phyloP scores from a whole-genome alignment of 2,329 filamentous ascomycete species.

The Drechslerella stenobrocha region DNA sequence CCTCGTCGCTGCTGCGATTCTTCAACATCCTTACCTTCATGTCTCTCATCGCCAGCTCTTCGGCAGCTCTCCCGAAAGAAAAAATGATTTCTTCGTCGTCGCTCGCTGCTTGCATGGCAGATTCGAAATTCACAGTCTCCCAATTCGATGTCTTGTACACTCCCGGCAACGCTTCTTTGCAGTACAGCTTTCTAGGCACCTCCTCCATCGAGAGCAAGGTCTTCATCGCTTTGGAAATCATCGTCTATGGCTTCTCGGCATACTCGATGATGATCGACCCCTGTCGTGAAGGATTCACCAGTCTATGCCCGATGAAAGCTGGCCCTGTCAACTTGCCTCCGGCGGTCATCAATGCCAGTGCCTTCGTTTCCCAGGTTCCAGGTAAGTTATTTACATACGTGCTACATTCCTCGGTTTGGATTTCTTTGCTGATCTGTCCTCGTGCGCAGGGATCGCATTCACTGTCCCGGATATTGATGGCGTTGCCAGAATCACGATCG shows the following conservation, averaged over 20 bases:
- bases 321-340: conserved; percentile 78
- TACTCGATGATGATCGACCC: conserved; percentile 72
- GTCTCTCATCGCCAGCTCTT: conserved; percentile 37
- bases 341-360: conserved; percentile 64
- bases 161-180: conserved; percentile 71
- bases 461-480: conserved; percentile 89
- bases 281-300: conserved; percentile 68
- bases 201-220: conserved; percentile 84
- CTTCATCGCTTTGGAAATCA: conserved; percentile 72
- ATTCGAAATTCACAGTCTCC: conserved; percentile 83
- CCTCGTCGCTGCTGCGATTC: conserved; percentile 48
- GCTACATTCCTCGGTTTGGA: conserved; percentile 1
- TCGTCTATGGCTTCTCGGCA: conserved; percentile 79
- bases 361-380: conserved; percentile 69
- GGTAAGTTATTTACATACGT: conserved; percentile 56
- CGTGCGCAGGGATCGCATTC: conserved; percentile 71
- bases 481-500: conserved; percentile 79
- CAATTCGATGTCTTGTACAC: conserved; percentile 84
- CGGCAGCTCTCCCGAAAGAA: conserved; percentile 61
- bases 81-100: conserved; percentile 78
- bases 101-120: conserved; percentile 78
- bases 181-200: conserved; percentile 75
- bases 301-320: conserved; percentile 87
- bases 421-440: conserved; percentile 1
- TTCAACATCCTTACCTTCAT: conserved; percentile 38